phyloP scores from a whole-genome alignment of 306 rosid species.

The Cotoneaster glaucophyllus region DNA sequence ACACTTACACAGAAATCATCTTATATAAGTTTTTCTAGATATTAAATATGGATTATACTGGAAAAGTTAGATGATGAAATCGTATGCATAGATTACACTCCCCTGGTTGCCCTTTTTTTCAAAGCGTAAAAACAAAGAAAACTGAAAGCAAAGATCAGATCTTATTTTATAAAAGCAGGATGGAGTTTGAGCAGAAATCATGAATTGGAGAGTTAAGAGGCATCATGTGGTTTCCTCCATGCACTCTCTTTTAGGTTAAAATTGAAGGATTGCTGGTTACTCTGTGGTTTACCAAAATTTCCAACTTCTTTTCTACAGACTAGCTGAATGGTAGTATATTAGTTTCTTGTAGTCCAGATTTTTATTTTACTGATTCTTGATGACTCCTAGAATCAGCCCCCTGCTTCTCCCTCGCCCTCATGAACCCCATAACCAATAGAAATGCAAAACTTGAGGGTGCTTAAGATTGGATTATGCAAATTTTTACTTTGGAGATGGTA shows the following conservation, averaged over 20 bases:
- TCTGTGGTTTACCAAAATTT: neutral
- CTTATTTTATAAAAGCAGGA: neutral
- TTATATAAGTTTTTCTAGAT: neutral
- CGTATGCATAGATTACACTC: neutral
- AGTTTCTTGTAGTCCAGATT: neutral
- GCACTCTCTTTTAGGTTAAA: neutral
- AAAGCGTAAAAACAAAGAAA: neutral
- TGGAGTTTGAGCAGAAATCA: neutral
- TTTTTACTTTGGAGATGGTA: neutral
- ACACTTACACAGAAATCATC: constrained; percentile 12
- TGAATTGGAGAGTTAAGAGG: neutral
- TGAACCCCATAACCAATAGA: neutral
- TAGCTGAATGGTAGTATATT: neutral
- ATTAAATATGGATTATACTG: neutral
- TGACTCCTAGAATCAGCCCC: neutral
- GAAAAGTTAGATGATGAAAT: neutral
- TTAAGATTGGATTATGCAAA: neutral
- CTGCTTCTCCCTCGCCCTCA: neutral
- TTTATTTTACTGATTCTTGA: neutral
- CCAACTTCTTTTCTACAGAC: neutral
- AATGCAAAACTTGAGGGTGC: neutral
- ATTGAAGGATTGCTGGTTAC: neutral
- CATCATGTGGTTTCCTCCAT: neutral
- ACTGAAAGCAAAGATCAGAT: neutral
- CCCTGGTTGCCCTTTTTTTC: neutral